phyloP scores from a whole-genome alignment of 768 basidiomycete species.

The Boletus vermiculosoides region DNA sequence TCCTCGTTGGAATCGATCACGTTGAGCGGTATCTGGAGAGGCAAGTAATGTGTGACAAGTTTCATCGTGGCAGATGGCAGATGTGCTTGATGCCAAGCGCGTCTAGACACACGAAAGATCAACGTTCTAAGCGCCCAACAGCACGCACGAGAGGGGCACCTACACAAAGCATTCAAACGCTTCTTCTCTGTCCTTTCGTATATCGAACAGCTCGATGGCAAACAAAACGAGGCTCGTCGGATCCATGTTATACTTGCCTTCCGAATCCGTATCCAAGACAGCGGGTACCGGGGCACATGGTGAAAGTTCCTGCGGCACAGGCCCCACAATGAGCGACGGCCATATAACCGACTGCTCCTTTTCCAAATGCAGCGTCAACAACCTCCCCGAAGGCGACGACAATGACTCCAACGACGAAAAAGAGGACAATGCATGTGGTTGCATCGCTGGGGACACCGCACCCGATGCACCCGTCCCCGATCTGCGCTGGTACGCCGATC shows the following conservation, averaged over 20 bases:
- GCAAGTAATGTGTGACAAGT: slow-evolving; percentile 70
- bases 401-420: slow-evolving; percentile 77
- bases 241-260: slow-evolving; percentile 81
- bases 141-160: slow-evolving; percentile 28
- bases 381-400: slow-evolving; percentile 57
- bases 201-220: slow-evolving; percentile 70
- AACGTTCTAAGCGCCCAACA: not conserved
- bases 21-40: slow-evolving; percentile 48
- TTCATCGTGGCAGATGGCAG: slow-evolving; percentile 76
- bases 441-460: slow-evolving; percentile 55
- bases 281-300: slow-evolving; percentile 51
- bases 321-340: slow-evolving; percentile 76
- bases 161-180: slow-evolving; percentile 83
- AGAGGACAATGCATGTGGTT: slow-evolving; percentile 60
- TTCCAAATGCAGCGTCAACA: slow-evolving; percentile 77
- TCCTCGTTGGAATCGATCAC: slow-evolving; percentile 35
- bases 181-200: slow-evolving; percentile 69
- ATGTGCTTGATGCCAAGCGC: slow-evolving; percentile 79
- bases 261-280: slow-evolving; percentile 47
- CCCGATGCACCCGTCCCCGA: slow-evolving; percentile 43
- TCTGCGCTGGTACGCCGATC: slow-evolving; percentile 12
- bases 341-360: slow-evolving; percentile 79
- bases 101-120: slow-evolving; percentile 41
- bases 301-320: slow-evolving; percentile 62
- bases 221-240: slow-evolving; percentile 75